Conservation (phyloP, 140 eudicot genomes). For the Anethum foeniculum region DNA sequence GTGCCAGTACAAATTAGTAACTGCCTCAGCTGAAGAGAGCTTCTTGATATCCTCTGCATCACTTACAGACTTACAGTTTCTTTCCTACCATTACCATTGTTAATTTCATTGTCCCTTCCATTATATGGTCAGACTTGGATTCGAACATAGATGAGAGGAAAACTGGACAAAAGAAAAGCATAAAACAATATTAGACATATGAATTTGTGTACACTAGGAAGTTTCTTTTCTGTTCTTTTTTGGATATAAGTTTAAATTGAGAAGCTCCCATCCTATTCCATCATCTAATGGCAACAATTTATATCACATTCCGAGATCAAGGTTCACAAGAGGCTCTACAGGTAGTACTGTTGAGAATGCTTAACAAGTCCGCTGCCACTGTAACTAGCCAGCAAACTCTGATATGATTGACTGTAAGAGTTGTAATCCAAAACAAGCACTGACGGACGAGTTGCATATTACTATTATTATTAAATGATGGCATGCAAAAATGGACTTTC, state of each 20-base stretch:
- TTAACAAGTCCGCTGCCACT: conserved; percentile 20
- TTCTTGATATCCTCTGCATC: conserved; percentile 27
- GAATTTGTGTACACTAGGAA: too few relatives aligned
- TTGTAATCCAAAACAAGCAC: too few relatives aligned
- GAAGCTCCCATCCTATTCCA: conserved; percentile 85
- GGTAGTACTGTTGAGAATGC: conserved; percentile 65
- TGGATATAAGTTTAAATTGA: conserved; percentile 32
- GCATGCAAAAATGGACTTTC: too few relatives aligned
- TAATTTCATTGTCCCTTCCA: conserved; percentile 28
- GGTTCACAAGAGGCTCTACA: conserved; percentile 80
- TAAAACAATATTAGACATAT: background rate
- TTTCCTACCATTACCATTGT: conserved; percentile 29
- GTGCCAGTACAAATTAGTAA: background rate
- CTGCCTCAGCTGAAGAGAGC: conserved; percentile 23
- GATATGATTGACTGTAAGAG: background rate
- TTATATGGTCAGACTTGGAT: conserved; percentile 27
- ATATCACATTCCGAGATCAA: conserved; percentile 70
- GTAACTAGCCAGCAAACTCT: background rate
- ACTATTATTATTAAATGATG: too few relatives aligned
- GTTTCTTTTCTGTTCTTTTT: too few relatives aligned
- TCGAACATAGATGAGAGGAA: conserved; percentile 20
- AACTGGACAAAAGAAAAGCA: conserved; percentile 60
- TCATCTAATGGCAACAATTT: conserved; percentile 78
- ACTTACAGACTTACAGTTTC: conserved; percentile 19
- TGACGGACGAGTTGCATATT: too few relatives aligned